phyloP scores from a whole-genome alignment of 2,329 filamentous ascomycete genomes.

The Coniochaeta sp. region DNA sequence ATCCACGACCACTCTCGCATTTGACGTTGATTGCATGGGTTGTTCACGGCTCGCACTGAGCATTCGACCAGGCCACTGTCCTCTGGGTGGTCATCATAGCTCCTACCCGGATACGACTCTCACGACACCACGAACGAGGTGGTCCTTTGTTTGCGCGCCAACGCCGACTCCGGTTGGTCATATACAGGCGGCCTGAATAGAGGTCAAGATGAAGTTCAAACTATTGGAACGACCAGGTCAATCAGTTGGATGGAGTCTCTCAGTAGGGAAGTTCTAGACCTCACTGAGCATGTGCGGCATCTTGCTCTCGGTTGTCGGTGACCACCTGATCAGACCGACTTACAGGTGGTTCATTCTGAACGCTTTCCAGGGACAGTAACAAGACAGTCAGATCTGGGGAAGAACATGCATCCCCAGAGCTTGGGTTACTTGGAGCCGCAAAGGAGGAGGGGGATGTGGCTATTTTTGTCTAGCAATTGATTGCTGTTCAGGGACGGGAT shows the following conservation, averaged over 20 bases:
- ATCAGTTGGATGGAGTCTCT: no score
- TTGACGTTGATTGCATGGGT: not conserved
- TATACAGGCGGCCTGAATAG: not conserved
- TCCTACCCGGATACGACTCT: not conserved
- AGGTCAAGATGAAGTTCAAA: not conserved
- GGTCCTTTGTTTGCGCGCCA: not conserved
- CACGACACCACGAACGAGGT: not conserved
- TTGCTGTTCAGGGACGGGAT: not conserved
- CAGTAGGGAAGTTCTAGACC: no score
- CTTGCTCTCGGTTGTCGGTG: not conserved
- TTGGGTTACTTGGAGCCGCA: not conserved
- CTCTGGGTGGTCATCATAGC: not conserved
- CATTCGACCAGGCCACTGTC: not conserved
- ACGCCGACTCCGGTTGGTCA: not conserved
- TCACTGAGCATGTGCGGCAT: not conserved
- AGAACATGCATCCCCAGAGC: not conserved
- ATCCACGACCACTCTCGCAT: not conserved
- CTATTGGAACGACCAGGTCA: no score
- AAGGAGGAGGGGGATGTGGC: not conserved
- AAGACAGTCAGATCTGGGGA: not conserved
- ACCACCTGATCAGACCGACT: not conserved
- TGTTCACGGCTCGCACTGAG: not conserved
- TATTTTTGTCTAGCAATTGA: not conserved
- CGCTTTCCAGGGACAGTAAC: not conserved
- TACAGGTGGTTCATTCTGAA: not conserved